phyloP scores from a whole-genome alignment of 148 eudicot genomes.

The Vaccinium corymbosum region DNA sequence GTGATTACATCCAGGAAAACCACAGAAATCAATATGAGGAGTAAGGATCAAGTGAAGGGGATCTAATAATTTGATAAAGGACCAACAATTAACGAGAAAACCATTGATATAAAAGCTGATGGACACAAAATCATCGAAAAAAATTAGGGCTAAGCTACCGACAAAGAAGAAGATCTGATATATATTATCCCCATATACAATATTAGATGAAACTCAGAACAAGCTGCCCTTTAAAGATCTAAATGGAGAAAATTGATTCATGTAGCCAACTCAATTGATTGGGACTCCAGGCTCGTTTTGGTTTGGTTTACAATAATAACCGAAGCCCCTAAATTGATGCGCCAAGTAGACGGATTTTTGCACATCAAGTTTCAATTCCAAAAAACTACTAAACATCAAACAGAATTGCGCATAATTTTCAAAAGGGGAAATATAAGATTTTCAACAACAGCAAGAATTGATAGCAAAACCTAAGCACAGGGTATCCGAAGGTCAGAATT shows the following conservation, averaged over 20 bases:
- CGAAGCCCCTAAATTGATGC: not conserved
- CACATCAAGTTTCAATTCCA: not conserved
- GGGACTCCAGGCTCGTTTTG: too few species aligned
- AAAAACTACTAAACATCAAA: not conserved
- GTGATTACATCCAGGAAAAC: not conserved
- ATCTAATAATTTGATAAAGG: not conserved
- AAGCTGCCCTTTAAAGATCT: too few species aligned
- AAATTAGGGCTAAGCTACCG: not conserved
- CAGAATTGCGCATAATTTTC: conserved; percentile 4
- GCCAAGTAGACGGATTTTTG: conserved; percentile 1
- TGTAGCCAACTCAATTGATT: too few species aligned
- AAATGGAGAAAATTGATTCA: too few species aligned
- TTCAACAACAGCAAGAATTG: not conserved
- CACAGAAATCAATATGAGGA: not conserved
- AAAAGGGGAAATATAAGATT: not conserved
- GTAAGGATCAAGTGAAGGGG: not conserved
- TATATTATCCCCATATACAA: not conserved
- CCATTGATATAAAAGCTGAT: not conserved
- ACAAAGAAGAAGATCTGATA: not conserved
- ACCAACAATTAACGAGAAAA: not conserved
- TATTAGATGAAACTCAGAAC: too few species aligned
- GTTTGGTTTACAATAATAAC: too few species aligned
- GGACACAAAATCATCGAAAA: not conserved
- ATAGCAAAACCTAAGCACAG: not conserved
- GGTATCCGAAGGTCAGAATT: not conserved